A percentile compares a stretch with the other conserved stretches of the same genome.
These are phyloP conservation scores for Claviceps arundinis DNA, from an alignment of 2,329 filamentous ascomycete genomes.

Conservation along the genomic window DNA sequence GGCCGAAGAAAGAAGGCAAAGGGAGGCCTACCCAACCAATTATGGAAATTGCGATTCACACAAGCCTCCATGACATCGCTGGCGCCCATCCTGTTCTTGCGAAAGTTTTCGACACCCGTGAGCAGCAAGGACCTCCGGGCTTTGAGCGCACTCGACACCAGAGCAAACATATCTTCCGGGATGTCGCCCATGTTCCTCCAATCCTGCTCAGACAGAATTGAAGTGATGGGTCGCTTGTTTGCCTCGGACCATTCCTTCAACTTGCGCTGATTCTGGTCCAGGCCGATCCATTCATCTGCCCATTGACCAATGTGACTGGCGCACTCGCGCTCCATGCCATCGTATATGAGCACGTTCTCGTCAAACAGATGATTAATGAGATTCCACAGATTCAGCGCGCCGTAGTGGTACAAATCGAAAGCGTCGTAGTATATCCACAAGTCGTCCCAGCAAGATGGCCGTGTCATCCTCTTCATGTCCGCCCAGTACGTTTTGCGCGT, in stretches of 20 bases:
- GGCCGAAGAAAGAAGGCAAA: background rate
- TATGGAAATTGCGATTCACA: constrained; percentile 15
- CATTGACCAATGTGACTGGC: constrained; percentile 21
- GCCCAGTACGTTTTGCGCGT: constrained; percentile 23
- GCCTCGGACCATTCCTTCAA: constrained; percentile 16
- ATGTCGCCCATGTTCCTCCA: constrained; percentile 17
- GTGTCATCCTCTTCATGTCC: constrained; percentile 20
- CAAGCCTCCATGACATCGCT: constrained; percentile 16
- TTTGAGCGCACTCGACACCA: constrained; percentile 20
- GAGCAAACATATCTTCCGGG: constrained; percentile 15
- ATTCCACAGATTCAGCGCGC: constrained; percentile 35
- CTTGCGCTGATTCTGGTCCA: constrained; percentile 16
- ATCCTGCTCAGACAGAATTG: constrained; percentile 15
- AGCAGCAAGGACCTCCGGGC: constrained; percentile 18
- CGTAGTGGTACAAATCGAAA: constrained; percentile 31
- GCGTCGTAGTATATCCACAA: constrained; percentile 36
- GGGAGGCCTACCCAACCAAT: constrained; percentile 23
- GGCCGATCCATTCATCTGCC: constrained; percentile 23
- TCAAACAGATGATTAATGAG: constrained; percentile 27
- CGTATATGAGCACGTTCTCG: constrained; percentile 25
- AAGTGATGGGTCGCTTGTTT: constrained; percentile 12
- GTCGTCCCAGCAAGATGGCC: constrained; percentile 23
- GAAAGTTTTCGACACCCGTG: constrained; percentile 5
- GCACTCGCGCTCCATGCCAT: constrained; percentile 12
- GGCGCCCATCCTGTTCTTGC: constrained; percentile 1